Evolutionary conservation across 2,329 filamentous ascomycete species (phyloP), one percentile per base, ranked within the genome.

Genomic region (Calonectria naviculata): DNA sequence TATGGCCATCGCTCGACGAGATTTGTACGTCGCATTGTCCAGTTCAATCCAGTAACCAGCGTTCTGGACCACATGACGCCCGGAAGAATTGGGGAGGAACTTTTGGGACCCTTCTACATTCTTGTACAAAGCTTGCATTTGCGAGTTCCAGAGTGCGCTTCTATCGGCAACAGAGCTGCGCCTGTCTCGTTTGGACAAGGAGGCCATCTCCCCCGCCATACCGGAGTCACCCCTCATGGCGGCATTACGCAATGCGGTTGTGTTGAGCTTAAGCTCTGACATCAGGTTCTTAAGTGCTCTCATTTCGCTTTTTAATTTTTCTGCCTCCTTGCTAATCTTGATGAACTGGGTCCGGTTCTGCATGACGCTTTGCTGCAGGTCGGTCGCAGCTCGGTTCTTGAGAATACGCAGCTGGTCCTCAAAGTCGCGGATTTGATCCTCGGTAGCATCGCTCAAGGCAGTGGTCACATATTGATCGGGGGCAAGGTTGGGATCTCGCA

Each of bases 331-430:
- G 81, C 95, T 98, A 83, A 99, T 98, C 84, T 97, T 97, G 87
- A 99, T 98, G 81, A 99, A 99, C 80, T 98, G 97, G 0, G 95
- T 97, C 60, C 97, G 92, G 83, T 99, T 99, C 83, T 98, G 95
- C 84, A 97, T 96, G 62, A 99, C 93, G 83, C 95, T 98, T 80
- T 97, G 94, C 83, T 98, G 96, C 26, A 99, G 87, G 77, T 98
- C 95, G 60, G 91, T 89, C 6, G 93, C 93, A 10, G 95, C 95
- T 67, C 94, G 91, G 75, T 89, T 89, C 83, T 96, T 96, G 68
- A 97, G 87, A 77, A 93, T 93, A 74, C 92, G 91, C 49, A 98
- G 86, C 26, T 92, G 91, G 61, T 90, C 87, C 81, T 97, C 94
- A 81, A 93, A 98, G 63, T 93, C 92, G 74, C 91, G 90, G 71